Base-by-base conservation (phyloP, 2,329 filamentous ascomycete genomes). In the Pseudogymnoascus sp. region DNA sequence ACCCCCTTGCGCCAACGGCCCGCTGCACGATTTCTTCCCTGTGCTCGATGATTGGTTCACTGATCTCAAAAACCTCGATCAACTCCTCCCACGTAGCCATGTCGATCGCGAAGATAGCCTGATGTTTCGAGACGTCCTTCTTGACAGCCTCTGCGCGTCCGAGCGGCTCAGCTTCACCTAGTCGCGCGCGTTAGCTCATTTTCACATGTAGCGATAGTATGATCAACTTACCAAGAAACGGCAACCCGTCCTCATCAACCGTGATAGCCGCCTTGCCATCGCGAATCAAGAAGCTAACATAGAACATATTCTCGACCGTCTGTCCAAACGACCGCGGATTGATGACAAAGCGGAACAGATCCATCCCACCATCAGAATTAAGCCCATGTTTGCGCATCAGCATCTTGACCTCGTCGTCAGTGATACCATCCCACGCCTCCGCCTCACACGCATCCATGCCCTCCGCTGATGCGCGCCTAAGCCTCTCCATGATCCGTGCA, bases 241-340 rank as follows among this genome's bases (percentile, higher is more conserved):
- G 92, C 41, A 96, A 76, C 1, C 82, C 86, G 63, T 88, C 76
- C 11, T 85, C 80, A 69, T 97, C 92, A 61, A 85, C 82, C 2
- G 83, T 79, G n/a, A 99, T 80, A 35, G 84, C 84, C 5, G 91
- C 83, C 63, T 82, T 84, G 9, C 91, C 91, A 74, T 99, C 94
- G 62, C 90, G 85, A 63, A 97, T 91, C 63, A 99, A 76, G 70
- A 99, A 99, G 71, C 90, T 95, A 67, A 96, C 84, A 72, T 97
- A 97, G 74, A 99, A 99, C 68, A 99, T 79, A 68, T 99, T 99
- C 72, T 99, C 94, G 6, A 99, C 86, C 0, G 91, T 96, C 74
- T 99, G 94, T 0, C 90, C 90, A 69, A 97, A 99, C 0, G 91
- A 96, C 38, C 78, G 78, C 0, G 94, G 94, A 68, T 99, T 96